Conservation (phyloP, 2,329 filamentous ascomycete genomes). For the Fusarium armeniacum region DNA sequence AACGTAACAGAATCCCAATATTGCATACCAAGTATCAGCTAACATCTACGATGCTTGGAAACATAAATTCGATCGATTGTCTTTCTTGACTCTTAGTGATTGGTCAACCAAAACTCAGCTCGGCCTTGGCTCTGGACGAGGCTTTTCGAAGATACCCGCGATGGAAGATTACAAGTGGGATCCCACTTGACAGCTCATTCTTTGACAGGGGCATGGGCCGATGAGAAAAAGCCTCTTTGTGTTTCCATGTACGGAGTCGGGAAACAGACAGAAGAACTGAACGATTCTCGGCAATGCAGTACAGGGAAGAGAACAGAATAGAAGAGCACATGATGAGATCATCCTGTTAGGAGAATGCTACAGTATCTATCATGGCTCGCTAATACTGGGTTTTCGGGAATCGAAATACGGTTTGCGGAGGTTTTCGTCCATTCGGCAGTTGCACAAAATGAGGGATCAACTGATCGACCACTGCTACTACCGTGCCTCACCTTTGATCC, state of each 20-base stretch:
- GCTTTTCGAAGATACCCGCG: constrained; percentile 29
- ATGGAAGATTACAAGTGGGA: constrained; percentile 36
- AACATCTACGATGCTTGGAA: neutral
- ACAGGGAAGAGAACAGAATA: neutral
- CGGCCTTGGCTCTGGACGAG: constrained; percentile 10
- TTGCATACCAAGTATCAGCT: neutral
- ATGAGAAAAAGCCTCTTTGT: constrained; percentile 1
- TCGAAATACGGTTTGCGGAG: constrained; percentile 29
- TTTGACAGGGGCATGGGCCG: constrained; percentile 2
- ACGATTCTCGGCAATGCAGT: constrained; percentile 5
- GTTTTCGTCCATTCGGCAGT: constrained; percentile 35
- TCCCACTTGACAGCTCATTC: constrained; percentile 7
- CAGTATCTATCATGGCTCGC: constrained; percentile 18
- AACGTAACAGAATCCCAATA: neutral
- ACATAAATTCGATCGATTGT: neutral
- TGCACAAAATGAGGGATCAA: constrained; percentile 16
- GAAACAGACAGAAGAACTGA: neutral
- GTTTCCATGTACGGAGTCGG: constrained; percentile 1
- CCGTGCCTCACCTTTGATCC: constrained; percentile 5
- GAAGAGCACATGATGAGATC: constrained; percentile 24
- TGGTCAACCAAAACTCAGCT: constrained; percentile 11
- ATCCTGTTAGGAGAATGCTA: constrained; percentile 15
- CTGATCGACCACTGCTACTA: constrained; percentile 27
- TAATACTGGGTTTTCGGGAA: constrained; percentile 31
- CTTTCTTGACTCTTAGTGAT: neutral